Evolutionary conservation across 169 alveolate genomes (phyloP), one percentile per base, ranked within the genome.

Genomic region (Eimeria zaria): DNA sequence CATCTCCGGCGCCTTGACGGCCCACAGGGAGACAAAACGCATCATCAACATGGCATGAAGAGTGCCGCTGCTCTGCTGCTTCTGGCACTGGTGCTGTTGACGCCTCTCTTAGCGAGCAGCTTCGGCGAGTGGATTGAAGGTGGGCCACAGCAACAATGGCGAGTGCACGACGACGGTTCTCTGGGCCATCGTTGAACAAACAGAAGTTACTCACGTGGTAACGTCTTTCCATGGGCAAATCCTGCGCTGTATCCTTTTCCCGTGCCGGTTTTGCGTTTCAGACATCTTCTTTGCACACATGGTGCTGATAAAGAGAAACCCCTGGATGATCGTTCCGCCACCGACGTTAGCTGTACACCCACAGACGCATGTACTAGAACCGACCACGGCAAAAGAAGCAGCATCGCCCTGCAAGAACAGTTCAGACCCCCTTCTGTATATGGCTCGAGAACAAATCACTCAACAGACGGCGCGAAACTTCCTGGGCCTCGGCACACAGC

Each of bases 251-350:
- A 81, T 51, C 73, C 44, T 30, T 58, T 30, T 53, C 41, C 67
- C 16, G 58, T 41, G 41, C 64, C n/a, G 30, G 1, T 51, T 62
- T 22, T 87, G 62, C 62, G 78, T 87, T 58, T 33, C 62, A 87
- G 93, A 87, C 62, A 33, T 87, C 24, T 87, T 87, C 51, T 87
- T 87, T 22, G 93, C 81, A 4, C 81, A 87, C 48, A 87, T 87
- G 93, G 93, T 87, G 81, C 41, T 87, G 64, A 87, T 87, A 24
- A 87, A 87, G 93, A 87, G 93, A 48, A 87, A 87, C 62, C 81
- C 93, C 33, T 87, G 60, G 81, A 87, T 62, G 83, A 36, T 87
- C 58, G 55, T 87, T 30, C 93, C 93, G 33, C 93, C 93, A 20
- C 93, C 93, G 22, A 71, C 53, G 44, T 39, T 87, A 16, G 46